Percentiles rank a stretch among this genome's conserved stretches.
phyloP scores from a whole-genome alignment of 257 asterid genomes.

The Handroanthus guayacan region DNA sequence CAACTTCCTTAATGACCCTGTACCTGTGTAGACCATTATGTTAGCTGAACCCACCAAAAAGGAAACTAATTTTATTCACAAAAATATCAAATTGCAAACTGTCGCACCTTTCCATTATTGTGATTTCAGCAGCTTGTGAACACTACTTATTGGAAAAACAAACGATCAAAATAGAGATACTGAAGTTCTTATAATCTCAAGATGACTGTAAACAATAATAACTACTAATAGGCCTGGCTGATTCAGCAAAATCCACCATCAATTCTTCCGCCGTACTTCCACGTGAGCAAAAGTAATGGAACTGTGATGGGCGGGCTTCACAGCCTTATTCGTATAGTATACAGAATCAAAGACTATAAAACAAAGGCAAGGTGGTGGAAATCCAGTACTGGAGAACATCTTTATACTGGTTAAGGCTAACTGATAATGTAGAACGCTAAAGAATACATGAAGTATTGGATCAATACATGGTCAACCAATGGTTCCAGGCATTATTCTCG shows the following conservation, averaged over 20 bases:
- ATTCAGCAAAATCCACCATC: conserved; percentile 62
- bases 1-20: conserved; percentile 88
- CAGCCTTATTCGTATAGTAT: conserved; percentile 62
- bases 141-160: conserved; percentile 41
- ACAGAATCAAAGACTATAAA: conserved; percentile 44
- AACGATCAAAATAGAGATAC: conserved; percentile 31
- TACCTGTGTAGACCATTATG: conserved; percentile 58
- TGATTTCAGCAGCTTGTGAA: conserved; percentile 48
- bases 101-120: conserved; percentile 83
- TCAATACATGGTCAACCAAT: conserved; percentile 42
- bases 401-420: conserved; percentile 39
- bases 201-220: conserved; percentile 40
- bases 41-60: conserved; percentile 17
- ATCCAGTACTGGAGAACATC: conserved; percentile 56
- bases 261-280: conserved; percentile 49
- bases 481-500: conserved; percentile 41
- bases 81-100: conserved; percentile 24
- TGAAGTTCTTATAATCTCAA: conserved; percentile 40
- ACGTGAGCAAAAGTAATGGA: conserved; percentile 41
- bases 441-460: conserved; percentile 35
- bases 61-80: background rate
- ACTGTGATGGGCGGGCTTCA: conserved; percentile 51
- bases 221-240: conserved; percentile 61
- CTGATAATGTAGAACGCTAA: conserved; percentile 33
- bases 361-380: conserved; percentile 38